phyloP scores from a whole-genome alignment of 352 stramenopile species.

The Phytophthora constricta region DNA sequence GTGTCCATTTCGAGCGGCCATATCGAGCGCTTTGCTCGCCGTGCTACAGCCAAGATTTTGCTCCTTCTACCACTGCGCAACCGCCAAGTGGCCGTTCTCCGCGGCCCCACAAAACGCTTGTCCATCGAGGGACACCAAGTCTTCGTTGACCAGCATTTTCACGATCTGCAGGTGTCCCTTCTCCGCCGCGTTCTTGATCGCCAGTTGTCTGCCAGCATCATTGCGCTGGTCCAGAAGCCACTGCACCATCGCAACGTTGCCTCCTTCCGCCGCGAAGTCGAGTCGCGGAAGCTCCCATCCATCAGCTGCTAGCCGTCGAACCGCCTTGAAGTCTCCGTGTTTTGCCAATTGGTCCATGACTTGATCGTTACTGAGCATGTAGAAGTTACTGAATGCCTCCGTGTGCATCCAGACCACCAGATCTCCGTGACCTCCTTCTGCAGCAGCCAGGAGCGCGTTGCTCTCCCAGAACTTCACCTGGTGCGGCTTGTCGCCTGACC shows the following conservation, averaged over 20 bases:
- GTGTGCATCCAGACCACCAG: slow-evolving; percentile 33
- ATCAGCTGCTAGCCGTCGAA: slow-evolving; percentile 14
- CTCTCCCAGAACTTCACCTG: slow-evolving; percentile 41
- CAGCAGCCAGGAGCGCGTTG: slow-evolving; percentile 30
- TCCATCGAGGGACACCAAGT: slow-evolving; percentile 23
- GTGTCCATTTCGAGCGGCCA: slow-evolving; percentile 26
- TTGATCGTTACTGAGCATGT: slow-evolving; percentile 33
- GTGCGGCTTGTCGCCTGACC: slow-evolving; percentile 29
- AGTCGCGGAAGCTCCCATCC: slow-evolving; percentile 26
- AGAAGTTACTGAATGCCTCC: slow-evolving; percentile 27
- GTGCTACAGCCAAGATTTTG: slow-evolving; percentile 33
- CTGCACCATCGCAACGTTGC: slow-evolving; percentile 27
- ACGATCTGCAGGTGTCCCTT: slow-evolving; percentile 33
- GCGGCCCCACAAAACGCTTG: slow-evolving; percentile 30
- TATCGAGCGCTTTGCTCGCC: slow-evolving; percentile 31
- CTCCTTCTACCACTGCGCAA: slow-evolving; percentile 28
- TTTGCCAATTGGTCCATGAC: slow-evolving; percentile 29
- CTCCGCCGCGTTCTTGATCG: slow-evolving; percentile 28
- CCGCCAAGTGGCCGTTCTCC: slow-evolving; percentile 18
- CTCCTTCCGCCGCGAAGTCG: slow-evolving; percentile 32
- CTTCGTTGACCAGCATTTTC: slow-evolving; percentile 23
- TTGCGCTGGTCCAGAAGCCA: slow-evolving; percentile 23
- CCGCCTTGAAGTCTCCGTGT: slow-evolving; percentile 16
- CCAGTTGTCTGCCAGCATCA: slow-evolving; percentile 19
- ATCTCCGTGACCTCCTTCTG: slow-evolving; percentile 23